Conservation (phyloP, 164 flowering plant species). For the Magnolia officinalis region DNA sequence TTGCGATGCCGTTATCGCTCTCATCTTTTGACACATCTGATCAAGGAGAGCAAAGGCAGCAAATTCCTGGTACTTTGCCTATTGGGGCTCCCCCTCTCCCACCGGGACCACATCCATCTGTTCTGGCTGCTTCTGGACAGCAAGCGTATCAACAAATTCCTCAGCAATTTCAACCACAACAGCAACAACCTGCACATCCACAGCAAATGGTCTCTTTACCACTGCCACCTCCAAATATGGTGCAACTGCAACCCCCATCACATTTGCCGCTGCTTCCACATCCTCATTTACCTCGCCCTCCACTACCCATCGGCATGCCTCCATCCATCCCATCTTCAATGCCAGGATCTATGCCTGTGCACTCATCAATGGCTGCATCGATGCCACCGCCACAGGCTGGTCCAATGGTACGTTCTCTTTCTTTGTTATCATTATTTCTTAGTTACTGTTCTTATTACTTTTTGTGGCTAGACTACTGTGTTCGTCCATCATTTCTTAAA, state of each 20-base stretch:
- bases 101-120: slow-evolving; percentile 91
- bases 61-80: slow-evolving; percentile 49
- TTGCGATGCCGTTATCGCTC: slow-evolving; percentile 79
- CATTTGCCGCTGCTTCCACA: slow-evolving; percentile 63
- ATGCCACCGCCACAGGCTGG: slow-evolving; percentile 40
- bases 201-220: slow-evolving; percentile 70
- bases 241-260: slow-evolving; percentile 71
- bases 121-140: slow-evolving; percentile 52
- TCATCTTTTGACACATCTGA: slow-evolving; percentile 60
- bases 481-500: background rate
- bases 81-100: slow-evolving; percentile 92
- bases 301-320: slow-evolving; percentile 51
- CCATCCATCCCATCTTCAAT: slow-evolving; percentile 45
- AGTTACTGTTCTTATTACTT: too few species aligned
- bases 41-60: slow-evolving; percentile 79
- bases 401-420: slow-evolving; percentile 49
- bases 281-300: slow-evolving; percentile 79
- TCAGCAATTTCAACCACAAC: slow-evolving; percentile 51
- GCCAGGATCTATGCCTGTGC: slow-evolving; percentile 53
- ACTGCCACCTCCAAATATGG: slow-evolving; percentile 54
- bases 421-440: background rate
- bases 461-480: too few species aligned
- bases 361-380: slow-evolving; percentile 45
- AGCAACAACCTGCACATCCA: slow-evolving; percentile 46
- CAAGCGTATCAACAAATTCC: slow-evolving; percentile 74